Evolutionary conservation across 495 filamentous ascomycete species (phyloP), one percentile per base, ranked within the genome.

Genomic region (Hypoxylon intermedium): DNA sequence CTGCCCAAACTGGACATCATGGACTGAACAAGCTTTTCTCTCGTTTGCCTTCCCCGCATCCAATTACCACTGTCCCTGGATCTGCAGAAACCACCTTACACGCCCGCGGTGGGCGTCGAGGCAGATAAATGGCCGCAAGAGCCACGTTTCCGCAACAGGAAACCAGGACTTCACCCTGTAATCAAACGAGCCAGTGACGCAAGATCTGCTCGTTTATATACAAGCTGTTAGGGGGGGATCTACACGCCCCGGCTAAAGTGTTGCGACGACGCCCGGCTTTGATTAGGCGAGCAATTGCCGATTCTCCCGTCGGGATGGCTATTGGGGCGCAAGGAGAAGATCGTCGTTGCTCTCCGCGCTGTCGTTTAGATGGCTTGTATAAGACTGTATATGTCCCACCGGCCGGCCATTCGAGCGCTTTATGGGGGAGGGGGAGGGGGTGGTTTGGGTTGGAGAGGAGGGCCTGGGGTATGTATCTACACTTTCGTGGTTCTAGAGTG

Each of bases 181-280:
- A n/a, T n/a, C n/a, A n/a, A n/a, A n/a, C n/a, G n/a, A 13, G 45
- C 15, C 42, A 16, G 36, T 37, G 28, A 42, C 23, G 31, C 41
- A 38, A 49, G 59, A 56, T 63, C 50, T 26, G 7, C 24, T 4
- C 3, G 24, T 26, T n/a, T n/a, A n/a, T n/a, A 62, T 56, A 62
- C 51, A 62, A 62, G 52, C 52, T 62, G 55, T 53, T n/a, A n/a
- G n/a, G 30, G 18, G 5, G 56, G 53, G 52, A 47, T 36, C 42
- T 51, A 23, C 6, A 13, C 5, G 5, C 19, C 6, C 31, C 57
- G 57, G 57, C 48, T 60, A 60, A 60, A 26, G 48, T 40, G 31
- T 26, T 60, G 41, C 26, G 12, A 48, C 49, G n/a, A n/a, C n/a
- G n/a, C 23, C 19, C 41, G 16, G n/a, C 33, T 60, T 41, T n/a